Evolutionary conservation across 345 rosid genomes (phyloP).

Genomic region (Cochlearia excelsa): DNA sequence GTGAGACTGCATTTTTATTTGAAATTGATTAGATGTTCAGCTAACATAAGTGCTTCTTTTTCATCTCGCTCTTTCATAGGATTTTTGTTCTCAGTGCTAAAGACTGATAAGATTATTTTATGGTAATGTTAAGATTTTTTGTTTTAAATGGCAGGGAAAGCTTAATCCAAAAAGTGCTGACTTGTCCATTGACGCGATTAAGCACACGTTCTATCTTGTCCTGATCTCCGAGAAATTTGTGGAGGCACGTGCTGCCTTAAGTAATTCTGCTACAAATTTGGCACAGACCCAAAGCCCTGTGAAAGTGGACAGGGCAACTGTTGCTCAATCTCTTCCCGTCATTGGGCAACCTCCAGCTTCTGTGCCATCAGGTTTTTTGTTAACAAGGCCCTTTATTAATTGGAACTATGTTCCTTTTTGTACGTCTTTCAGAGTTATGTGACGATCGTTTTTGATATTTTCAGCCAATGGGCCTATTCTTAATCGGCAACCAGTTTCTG

Average conservation of each 20-base stretch:
- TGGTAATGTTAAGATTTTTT: not conserved
- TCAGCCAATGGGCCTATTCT: conserved; percentile 64
- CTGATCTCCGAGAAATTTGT: conserved; percentile 82
- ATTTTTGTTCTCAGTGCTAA: not conserved
- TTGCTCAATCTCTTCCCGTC: conserved; percentile 48
- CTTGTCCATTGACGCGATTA: conserved; percentile 54
- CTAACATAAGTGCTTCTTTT: conserved; percentile 10
- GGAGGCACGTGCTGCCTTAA: conserved; percentile 75
- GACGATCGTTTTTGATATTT: conserved; percentile 24
- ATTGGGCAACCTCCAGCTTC: conserved; percentile 61
- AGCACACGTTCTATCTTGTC: conserved; percentile 76
- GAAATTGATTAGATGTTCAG: conserved; percentile 8
- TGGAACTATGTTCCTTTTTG: conserved; percentile 4
- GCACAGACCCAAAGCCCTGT: conserved; percentile 68
- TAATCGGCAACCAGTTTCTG: conserved; percentile 67
- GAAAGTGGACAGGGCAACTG: conserved; percentile 73
- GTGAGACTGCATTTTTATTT: conserved; percentile 46
- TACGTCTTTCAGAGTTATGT: conserved; percentile 22
- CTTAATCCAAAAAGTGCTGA: conserved; percentile 61
- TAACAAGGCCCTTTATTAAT: conserved; percentile 7
- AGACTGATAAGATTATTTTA: conserved; percentile 9
- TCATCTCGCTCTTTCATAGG: conserved; percentile 18
- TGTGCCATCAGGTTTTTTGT: conserved; percentile 58
- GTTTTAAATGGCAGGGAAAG: conserved; percentile 60
- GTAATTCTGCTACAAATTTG: conserved; percentile 66